Base-by-base conservation (phyloP, 208 protist genomes). In the Phytomonas serpens region DNA sequence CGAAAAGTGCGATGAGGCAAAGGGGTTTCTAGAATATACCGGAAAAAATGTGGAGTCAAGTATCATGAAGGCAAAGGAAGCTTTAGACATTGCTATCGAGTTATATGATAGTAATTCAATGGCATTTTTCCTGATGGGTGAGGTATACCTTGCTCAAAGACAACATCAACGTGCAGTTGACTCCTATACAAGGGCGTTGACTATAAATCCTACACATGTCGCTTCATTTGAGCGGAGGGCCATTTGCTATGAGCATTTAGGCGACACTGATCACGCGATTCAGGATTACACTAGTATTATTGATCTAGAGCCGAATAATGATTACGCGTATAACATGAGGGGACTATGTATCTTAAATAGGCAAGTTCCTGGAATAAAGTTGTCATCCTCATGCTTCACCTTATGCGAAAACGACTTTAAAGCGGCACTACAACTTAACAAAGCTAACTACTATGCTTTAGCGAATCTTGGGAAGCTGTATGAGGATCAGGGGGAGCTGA, bases 371-470 rank as follows among this genome's bases (percentile, higher is more conserved):
- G 92, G 87, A n/a, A 67, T 97, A 42, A 87, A 78, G 14, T 69
- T 97, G 69, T 74, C 79, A 57, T 77, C 78, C 33, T 73, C 72
- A 2, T 82, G 95, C 32, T 98, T 93, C 71, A 67, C 82, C 23
- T 65, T 75, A 3, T 97, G 93, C 66, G 79, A 93, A 31, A 66
- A 64, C n/a, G 93, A 98, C 73, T 95, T 97, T 72, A 86, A 78
- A 40, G 90, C 80, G 0, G 86, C 90, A 0, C 75, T 97, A 64
- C 78, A 81, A 29, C 88, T 97, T 6, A 97, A 98, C 74, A 87
- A 93, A 63, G 84, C 85, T 16, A 98, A 98, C 74, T 97, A 97
- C 75, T 92, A 98, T 78, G 96, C 96, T 0, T 90, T 92, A 78
- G 83, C 86, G 37, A 98, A 97, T 68, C 73, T 97, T 2, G 96